phyloP scores from a whole-genome alignment of 2,329 filamentous ascomycete genomes.

The Monosporascus sp. region DNA sequence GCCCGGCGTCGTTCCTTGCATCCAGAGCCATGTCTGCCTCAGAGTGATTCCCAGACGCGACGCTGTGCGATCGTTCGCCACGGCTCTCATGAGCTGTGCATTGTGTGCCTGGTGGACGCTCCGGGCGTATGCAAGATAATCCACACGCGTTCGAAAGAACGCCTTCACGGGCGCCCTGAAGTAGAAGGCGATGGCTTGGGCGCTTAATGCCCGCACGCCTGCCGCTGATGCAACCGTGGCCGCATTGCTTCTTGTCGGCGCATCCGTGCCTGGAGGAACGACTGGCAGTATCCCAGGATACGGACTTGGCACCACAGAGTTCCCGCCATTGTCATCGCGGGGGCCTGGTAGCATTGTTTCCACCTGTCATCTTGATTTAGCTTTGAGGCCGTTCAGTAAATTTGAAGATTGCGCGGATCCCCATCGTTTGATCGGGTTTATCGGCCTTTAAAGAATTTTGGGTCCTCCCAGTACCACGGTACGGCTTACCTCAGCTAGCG shows the following conservation, averaged over 20 bases:
- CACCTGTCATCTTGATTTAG: slow-evolving; percentile 21
- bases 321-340: slow-evolving; percentile 19
- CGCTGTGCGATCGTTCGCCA: slow-evolving; percentile 27
- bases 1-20: slow-evolving; percentile 63
- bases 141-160: slow-evolving; percentile 85
- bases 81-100: slow-evolving; percentile 30
- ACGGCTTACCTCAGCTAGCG: too few species aligned
- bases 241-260: slow-evolving; percentile 46
- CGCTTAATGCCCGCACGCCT: slow-evolving; percentile 74
- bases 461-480: too few species aligned
- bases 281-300: slow-evolving; percentile 39
- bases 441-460: neutral
- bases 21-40: slow-evolving; percentile 40
- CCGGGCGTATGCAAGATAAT: slow-evolving; percentile 63
- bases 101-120: slow-evolving; percentile 44
- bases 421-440: neutral
- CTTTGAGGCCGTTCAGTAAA: neutral
- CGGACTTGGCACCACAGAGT: slow-evolving; percentile 6
- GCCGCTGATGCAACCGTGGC: slow-evolving; percentile 76
- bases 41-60: slow-evolving; percentile 28
- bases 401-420: neutral
- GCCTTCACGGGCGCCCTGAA: slow-evolving; percentile 88
- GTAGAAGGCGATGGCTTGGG: slow-evolving; percentile 82
- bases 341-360: slow-evolving; percentile 24
- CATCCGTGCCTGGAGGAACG: slow-evolving; percentile 38